phyloP scores from a whole-genome alignment of 2,329 filamentous ascomycete species.

The Cadophora gregata region DNA sequence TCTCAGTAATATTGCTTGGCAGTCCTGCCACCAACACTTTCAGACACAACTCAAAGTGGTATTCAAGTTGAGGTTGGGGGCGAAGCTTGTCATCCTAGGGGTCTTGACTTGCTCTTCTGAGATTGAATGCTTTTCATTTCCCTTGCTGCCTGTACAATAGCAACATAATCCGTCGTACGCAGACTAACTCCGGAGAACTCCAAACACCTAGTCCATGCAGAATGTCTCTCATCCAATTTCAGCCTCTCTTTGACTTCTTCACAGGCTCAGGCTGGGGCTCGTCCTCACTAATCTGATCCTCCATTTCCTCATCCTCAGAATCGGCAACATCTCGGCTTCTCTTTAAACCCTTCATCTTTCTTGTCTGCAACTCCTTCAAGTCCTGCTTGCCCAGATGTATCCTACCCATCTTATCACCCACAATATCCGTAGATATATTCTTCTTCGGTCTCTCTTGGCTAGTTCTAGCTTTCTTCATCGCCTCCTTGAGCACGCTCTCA shows the following conservation, averaged over 20 bases:
- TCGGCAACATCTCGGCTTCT: conserved; percentile 69
- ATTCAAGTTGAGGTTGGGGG: no score
- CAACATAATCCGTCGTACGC: not conserved
- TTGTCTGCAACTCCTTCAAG: conserved; percentile 83
- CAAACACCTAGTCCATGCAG: conserved; percentile 37
- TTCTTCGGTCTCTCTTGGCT: conserved; percentile 85
- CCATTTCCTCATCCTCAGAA: conserved; percentile 58
- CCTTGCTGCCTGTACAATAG: not conserved
- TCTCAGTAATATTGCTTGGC: no score
- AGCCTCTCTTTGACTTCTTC: conserved; percentile 41
- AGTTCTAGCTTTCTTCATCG: conserved; percentile 83
- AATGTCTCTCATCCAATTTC: not conserved
- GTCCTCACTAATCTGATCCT: conserved; percentile 50
- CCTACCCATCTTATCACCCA: conserved; percentile 95
- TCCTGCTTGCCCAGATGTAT: conserved; percentile 93
- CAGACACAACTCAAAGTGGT: no score
- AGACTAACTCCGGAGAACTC: conserved; percentile 26
- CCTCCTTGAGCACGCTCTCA: conserved; percentile 81
- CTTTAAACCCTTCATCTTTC: conserved; percentile 99
- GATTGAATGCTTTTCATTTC: not conserved
- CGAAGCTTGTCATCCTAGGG: no score
- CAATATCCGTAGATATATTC: conserved; percentile 88
- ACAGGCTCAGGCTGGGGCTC: conserved; percentile 35
- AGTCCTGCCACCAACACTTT: no score
- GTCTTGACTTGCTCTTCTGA: not conserved